These are phyloP conservation scores for Trichoderma hamatum DNA, from an alignment of 2,329 filamentous ascomycete genomes.

Conservation along the genomic window DNA sequence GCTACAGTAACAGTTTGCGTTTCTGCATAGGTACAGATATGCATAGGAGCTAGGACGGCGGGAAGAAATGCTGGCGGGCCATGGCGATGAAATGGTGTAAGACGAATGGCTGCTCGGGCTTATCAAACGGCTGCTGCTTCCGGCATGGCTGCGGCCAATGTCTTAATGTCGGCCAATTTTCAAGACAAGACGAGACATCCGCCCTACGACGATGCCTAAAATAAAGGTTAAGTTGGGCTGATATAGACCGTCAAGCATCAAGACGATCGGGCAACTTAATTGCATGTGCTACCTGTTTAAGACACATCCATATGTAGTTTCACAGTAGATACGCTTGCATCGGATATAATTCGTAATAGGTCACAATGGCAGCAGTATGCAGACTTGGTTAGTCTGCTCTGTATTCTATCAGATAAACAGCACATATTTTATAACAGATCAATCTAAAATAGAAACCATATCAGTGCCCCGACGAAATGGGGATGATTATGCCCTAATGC, in stretches of 20 bases:
- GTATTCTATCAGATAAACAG: background rate
- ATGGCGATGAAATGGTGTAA: background rate
- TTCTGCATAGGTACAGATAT: background rate
- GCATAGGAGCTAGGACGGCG: background rate
- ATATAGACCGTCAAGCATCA: background rate
- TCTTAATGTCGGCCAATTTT: slow-evolving; percentile 14
- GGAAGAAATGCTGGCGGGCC: background rate
- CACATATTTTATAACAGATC: background rate
- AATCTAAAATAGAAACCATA: background rate
- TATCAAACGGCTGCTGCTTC: background rate
- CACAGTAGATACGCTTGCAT: background rate
- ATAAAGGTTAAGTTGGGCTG: background rate
- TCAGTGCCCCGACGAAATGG: background rate
- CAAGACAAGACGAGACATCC: slow-evolving; percentile 1
- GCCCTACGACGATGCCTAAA: background rate
- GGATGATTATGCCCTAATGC: background rate
- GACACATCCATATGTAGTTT: background rate
- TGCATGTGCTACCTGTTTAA: background rate
- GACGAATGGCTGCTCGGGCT: background rate
- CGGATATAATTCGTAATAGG: background rate
- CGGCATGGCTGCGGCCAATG: background rate
- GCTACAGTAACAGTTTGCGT: background rate
- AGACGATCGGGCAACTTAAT: background rate
- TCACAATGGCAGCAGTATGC: background rate
- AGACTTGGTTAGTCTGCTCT: background rate